phyloP scores from a whole-genome alignment of 768 basidiomycete genomes.

The Strobilomyces echinocephalus region DNA sequence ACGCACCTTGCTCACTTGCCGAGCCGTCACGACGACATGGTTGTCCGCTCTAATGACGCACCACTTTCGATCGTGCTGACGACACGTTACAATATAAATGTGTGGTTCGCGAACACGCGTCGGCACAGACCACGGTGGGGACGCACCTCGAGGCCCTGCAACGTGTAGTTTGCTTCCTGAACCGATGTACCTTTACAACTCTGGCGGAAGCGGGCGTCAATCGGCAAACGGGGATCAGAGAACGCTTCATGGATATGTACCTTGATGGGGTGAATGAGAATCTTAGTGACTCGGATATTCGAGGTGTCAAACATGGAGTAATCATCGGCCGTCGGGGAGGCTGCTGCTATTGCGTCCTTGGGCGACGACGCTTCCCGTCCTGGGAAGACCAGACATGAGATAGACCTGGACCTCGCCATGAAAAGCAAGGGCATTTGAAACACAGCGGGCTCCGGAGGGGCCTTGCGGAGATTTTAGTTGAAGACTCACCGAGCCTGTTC shows the following conservation, averaged over 20 bases:
- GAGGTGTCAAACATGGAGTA: slow-evolving; percentile 28
- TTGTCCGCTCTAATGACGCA: slow-evolving; percentile 57
- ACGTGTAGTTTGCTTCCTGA: slow-evolving; percentile 48
- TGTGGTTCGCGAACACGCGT: background rate
- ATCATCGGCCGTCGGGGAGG: slow-evolving; percentile 3
- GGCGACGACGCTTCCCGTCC: background rate
- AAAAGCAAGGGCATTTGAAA: slow-evolving; percentile 3
- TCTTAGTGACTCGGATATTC: slow-evolving; percentile 45
- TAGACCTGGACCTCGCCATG: background rate
- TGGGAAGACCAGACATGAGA: slow-evolving; percentile 17
- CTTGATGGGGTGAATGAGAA: slow-evolving; percentile 68
- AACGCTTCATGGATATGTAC: slow-evolving; percentile 21
- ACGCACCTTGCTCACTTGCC: slow-evolving; percentile 54
- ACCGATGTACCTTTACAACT: slow-evolving; percentile 70
- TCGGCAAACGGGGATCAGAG: background rate
- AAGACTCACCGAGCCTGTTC: slow-evolving; percentile 15
- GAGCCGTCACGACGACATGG: slow-evolving; percentile 59
- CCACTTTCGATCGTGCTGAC: slow-evolving; percentile 70
- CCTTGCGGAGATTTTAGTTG: background rate
- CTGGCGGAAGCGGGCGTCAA: slow-evolving; percentile 32
- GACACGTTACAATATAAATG: background rate
- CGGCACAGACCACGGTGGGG: background rate
- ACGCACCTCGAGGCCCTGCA: slow-evolving; percentile 61
- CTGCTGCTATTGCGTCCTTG: background rate
- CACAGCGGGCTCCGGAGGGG: background rate